Evolutionary conservation across 2,329 filamentous ascomycete species (phyloP).

Genomic region (Allantophomopsis lycopodina): DNA sequence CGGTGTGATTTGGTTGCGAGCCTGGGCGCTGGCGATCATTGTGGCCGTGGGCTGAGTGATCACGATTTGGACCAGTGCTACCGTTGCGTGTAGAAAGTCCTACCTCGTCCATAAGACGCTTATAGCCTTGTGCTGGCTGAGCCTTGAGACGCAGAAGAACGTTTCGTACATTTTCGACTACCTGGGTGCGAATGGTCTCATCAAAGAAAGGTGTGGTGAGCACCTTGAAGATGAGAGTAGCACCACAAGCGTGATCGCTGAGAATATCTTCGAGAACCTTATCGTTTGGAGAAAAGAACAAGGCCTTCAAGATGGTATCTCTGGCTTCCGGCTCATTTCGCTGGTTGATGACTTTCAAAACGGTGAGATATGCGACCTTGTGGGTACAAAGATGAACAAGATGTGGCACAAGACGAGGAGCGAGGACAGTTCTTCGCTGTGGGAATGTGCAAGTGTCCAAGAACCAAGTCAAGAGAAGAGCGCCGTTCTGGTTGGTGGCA

Average conservation of each 20-base stretch:
- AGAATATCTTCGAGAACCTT: constrained; percentile 81
- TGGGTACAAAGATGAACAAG: constrained; percentile 94
- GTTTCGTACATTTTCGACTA: constrained; percentile 82
- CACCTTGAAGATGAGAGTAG: constrained; percentile 96
- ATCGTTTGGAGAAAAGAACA: constrained; percentile 86
- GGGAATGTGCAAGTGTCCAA: constrained; percentile 96
- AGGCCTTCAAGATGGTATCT: constrained; percentile 74
- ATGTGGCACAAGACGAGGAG: constrained; percentile 82
- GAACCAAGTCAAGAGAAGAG: constrained; percentile 91
- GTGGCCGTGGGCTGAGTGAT: constrained; percentile 19
- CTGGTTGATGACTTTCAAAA: constrained; percentile 97
- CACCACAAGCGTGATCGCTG: constrained; percentile 80
- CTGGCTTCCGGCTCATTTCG: constrained; percentile 87
- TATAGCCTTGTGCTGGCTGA: constrained; percentile 90
- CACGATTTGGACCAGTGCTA: constrained; percentile 20
- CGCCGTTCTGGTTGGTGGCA: constrained; percentile 91
- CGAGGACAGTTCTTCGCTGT: constrained; percentile 76
- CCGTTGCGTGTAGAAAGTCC: constrained; percentile 60
- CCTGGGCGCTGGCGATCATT: constrained; percentile 38
- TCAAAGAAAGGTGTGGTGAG: constrained; percentile 96
- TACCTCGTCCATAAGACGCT: constrained; percentile 97
- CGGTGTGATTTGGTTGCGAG: constrained; percentile 34
- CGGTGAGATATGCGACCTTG: constrained; percentile 94
- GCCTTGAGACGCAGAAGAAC: constrained; percentile 85
- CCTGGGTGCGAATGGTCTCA: constrained; percentile 73